Evolutionary conservation across 768 basidiomycete genomes (phyloP), one percentile per base, ranked within the genome.

Genomic region (Mycena sanguinolenta): DNA sequence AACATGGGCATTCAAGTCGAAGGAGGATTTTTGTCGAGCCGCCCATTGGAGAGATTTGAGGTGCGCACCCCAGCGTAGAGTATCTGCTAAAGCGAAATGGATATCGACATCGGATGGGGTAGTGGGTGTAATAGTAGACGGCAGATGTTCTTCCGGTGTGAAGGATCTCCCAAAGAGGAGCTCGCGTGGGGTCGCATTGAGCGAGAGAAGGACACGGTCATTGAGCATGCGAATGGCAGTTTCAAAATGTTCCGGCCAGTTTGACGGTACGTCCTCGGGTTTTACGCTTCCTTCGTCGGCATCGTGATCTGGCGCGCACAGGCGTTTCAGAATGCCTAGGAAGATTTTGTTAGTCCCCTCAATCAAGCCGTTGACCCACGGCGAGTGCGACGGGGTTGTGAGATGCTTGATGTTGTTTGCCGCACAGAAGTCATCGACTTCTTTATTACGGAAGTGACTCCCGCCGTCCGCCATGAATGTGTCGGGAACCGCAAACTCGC

Each of bases 81-180:
- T 70, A 16, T 69, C 76, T 0, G 74, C 77, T n/a, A 78, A 72
- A 1, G 73, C 66, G 32, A 79, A 63, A 25, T 79, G 78, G 0
- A 72, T 30, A 32, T 64, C 70, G 12, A 63, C 67, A 19, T 74
- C 63, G 60, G 27, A 19, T 1, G 42, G 8, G 1, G 54, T 50
- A 4, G 70, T 67, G 6, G 70, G 70, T 3, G 27, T 1, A 10
- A 23, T 21, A 13, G 4, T 13, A 30, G 54, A 4, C 16, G 55
- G 46, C 17, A 49, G 0, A 9, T 30, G 23, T 4, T 46, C 25
- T 30, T 71, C 70, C 4, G 61, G 61, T 4, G 61, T 80, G 54
- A 82, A 69, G 1, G 77, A 73, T 4, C 81, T 49, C 0, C 81
- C 79, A 0, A 83, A 74, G 1, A 84, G 69, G 0, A 84, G 70